A percentile compares a stretch with the other conserved stretches of the same genome.
Conservation (phyloP, 2,329 filamentous ascomycete species). For the Sarocladium oryzae region DNA sequence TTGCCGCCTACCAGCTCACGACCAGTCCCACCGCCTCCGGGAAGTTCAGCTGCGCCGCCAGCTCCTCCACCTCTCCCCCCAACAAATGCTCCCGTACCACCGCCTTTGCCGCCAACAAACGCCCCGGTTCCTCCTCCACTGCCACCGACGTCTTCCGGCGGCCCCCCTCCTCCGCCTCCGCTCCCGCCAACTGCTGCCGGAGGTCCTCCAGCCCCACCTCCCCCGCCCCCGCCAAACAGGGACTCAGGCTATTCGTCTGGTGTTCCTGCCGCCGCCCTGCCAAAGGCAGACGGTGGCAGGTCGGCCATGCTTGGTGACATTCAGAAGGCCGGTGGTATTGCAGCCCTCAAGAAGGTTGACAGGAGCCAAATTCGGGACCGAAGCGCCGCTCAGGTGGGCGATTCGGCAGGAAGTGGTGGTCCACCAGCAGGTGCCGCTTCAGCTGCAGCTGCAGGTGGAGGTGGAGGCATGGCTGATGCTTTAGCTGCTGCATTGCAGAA, state of each 20-base stretch:
- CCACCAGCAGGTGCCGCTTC: constrained; percentile 28
- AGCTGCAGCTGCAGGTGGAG: constrained; percentile 45
- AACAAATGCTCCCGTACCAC: constrained; percentile 34
- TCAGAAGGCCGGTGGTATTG: constrained; percentile 60
- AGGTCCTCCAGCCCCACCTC: constrained; percentile 29
- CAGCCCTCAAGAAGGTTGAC: constrained; percentile 69
- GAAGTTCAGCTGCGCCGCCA: constrained; percentile 21
- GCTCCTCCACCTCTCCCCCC: constrained; percentile 30
- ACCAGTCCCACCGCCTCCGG: constrained; percentile 47
- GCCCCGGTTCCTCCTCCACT: constrained; percentile 10
- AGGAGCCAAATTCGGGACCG: constrained; percentile 64
- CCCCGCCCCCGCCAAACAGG: constrained; percentile 50
- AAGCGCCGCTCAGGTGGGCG: constrained; percentile 57
- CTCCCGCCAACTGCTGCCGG: constrained; percentile 28
- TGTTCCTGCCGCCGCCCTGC: constrained; percentile 38
- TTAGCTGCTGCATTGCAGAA: constrained; percentile 71
- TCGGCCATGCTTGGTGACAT: constrained; percentile 65
- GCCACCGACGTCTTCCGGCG: constrained; percentile 16
- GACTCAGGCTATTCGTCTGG: constrained; percentile 53
- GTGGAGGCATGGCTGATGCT: constrained; percentile 75
- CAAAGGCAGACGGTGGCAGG: constrained; percentile 39
- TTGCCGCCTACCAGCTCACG: constrained; percentile 45
- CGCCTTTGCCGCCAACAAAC: constrained; percentile 32
- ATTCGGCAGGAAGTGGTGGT: constrained; percentile 44
- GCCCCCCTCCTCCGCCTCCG: constrained; percentile 40